These are phyloP conservation scores for Lachancea mirantina DNA, from an alignment of 805 yeast genomes.

Conservation along the genomic window DNA sequence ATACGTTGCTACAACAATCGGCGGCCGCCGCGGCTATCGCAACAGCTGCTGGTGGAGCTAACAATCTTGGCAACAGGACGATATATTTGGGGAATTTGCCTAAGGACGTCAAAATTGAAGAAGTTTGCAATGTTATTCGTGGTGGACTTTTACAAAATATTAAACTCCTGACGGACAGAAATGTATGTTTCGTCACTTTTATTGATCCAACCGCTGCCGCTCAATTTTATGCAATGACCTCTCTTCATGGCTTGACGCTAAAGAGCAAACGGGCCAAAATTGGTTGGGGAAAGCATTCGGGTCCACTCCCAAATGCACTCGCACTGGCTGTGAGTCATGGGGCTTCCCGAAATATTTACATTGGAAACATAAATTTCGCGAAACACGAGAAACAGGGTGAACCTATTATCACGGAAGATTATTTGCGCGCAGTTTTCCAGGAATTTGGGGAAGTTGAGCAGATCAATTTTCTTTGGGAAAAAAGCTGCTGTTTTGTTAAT, in stretches of 20 bases:
- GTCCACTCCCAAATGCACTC: constrained; percentile 80
- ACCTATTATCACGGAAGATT: constrained; percentile 42
- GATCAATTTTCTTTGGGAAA: constrained; percentile 76
- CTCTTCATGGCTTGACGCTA: constrained; percentile 79
- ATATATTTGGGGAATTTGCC: constrained; percentile 88
- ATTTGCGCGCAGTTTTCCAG: constrained; percentile 64
- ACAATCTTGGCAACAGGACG: constrained; percentile 87
- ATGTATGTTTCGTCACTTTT: constrained; percentile 90
- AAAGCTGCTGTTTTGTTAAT: constrained; percentile 85
- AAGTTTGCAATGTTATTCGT: constrained; percentile 90
- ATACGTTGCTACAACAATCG: constrained; percentile 82
- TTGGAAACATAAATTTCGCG: constrained; percentile 57
- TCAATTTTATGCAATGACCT: constrained; percentile 91
- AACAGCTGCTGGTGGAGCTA: constrained; percentile 87
- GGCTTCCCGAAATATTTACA: constrained; percentile 86
- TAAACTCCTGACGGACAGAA: constrained; percentile 73
- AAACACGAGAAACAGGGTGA: constrained; percentile 16
- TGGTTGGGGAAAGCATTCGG: constrained; percentile 98
- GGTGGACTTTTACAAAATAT: constrained; percentile 89
- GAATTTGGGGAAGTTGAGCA: constrained; percentile 94
- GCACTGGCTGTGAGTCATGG: constrained; percentile 89
- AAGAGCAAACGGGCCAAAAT: constrained; percentile 82
- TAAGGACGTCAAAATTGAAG: constrained; percentile 81
- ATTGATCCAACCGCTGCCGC: constrained; percentile 97
- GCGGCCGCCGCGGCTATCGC: constrained; percentile 98